Base-by-base conservation (phyloP, 306 rosid genomes). In the Prunus kanzakura region DNA sequence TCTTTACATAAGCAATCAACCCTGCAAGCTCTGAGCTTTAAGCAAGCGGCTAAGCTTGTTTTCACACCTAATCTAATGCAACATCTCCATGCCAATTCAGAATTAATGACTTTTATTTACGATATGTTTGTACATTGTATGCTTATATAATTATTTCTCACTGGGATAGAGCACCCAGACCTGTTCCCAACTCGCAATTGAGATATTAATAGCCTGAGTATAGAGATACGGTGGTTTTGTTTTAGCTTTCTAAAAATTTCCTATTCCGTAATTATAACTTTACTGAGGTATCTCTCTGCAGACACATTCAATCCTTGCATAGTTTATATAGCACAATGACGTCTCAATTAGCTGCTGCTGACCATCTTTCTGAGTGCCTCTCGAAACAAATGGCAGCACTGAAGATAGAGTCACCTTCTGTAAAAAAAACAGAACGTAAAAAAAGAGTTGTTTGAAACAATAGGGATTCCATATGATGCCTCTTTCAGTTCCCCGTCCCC, bases 391-490 rank as follows among this genome's bases (percentile, higher is more conserved):
- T 95, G 93, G 71, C 80, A 69, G 78, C 82, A 16, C 81, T 95
- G 85, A 88, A 86, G 81, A 77, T 90, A 67, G 84, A 83, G 64
- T 85, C 93, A 23, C 87, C 88, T 80, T 72, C 90, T 60, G 75
- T 46, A 62, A 86, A 86, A 86, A 69, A 89, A 82, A 73, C 80
- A 89, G 83, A 87, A 84, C 67, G 90, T 89, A 67, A 90, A 79
- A 68, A 87, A 84, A 70, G 96, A 89, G 87, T 86, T 92, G 81
- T 90, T 92, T 84, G 97, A 92, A 81, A 86, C 92, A 61, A 88
- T 95, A 72, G 98, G 98, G 87, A 84, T 95, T 82, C 88, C 98
- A 12, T 90, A 89, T 74, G 96, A 92, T n/a, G 81, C 89, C 64
- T 87, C 95, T 11, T 90, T 85, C 85, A 81, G 88, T 78, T 86